A percentile compares a stretch with the other conserved stretches of the same genome.
These are phyloP conservation scores for Ustulina deusta DNA, from an alignment of 2,329 filamentous ascomycete genomes.

Conservation along the genomic window DNA sequence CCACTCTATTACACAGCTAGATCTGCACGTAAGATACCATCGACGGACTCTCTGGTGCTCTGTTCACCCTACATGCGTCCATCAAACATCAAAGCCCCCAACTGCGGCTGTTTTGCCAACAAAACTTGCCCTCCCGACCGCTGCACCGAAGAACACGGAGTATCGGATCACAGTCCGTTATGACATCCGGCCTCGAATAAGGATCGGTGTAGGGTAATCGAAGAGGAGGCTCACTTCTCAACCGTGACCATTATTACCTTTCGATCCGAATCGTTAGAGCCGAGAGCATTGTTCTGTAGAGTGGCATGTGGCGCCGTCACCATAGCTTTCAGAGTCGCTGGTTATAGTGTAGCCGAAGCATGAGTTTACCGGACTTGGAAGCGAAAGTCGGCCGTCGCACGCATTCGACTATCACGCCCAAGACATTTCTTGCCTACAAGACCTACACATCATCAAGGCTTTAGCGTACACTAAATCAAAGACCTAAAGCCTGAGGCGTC, in stretches of 20 bases:
- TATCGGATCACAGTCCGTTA: background rate
- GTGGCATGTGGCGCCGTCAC: constrained; percentile 16
- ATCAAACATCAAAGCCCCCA: constrained; percentile 2
- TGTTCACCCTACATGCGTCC: constrained; percentile 19
- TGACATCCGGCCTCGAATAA: background rate
- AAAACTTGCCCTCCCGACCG: constrained; percentile 15
- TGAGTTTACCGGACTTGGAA: constrained; percentile 32
- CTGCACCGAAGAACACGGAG: background rate
- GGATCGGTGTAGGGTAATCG: background rate
- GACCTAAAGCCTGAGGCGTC: constrained; percentile 28
- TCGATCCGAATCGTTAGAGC: constrained; percentile 12
- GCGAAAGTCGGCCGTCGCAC: constrained; percentile 31
- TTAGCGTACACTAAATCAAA: constrained; percentile 9
- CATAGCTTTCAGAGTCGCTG: constrained; percentile 9
- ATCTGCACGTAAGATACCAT: constrained; percentile 35
- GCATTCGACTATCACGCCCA: constrained; percentile 20
- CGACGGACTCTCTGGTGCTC: constrained; percentile 14
- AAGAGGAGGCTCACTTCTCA: constrained; percentile 4
- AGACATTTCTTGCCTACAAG: constrained; percentile 6
- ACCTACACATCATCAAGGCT: background rate
- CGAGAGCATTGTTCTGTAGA: constrained; percentile 11
- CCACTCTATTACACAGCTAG: constrained; percentile 25
- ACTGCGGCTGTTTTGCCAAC: constrained; percentile 9
- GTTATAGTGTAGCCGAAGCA: constrained; percentile 33
- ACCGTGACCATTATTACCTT: constrained; percentile 6